Percentiles rank a stretch among this genome's conserved stretches.
Conservation (phyloP, 805 yeast species). For the Kodamaea kaohsiungensis region DNA sequence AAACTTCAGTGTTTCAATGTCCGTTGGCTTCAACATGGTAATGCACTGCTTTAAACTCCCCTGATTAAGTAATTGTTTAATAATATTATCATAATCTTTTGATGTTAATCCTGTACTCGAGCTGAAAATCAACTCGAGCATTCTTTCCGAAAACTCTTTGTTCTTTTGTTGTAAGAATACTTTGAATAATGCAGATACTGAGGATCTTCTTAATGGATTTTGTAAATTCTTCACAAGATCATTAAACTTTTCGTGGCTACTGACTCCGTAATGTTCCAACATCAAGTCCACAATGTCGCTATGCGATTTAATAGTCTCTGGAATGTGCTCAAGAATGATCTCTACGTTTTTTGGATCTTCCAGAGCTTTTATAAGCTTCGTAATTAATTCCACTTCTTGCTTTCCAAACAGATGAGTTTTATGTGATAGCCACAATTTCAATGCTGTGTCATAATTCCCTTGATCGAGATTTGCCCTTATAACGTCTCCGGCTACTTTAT, state of each 20-base stretch:
- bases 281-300: slow-evolving; percentile 16
- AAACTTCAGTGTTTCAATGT: slow-evolving; percentile 22
- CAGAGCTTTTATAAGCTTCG: slow-evolving; percentile 6
- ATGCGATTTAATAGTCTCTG: neutral
- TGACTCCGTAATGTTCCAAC: slow-evolving; percentile 21
- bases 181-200: slow-evolving; percentile 33
- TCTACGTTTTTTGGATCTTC: neutral
- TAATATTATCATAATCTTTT: slow-evolving; percentile 29
- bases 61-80: slow-evolving; percentile 26
- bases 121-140: slow-evolving; percentile 30
- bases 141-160: slow-evolving; percentile 29
- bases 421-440: slow-evolving; percentile 3
- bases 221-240: slow-evolving; percentile 20
- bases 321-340: neutral
- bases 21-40: slow-evolving; percentile 19
- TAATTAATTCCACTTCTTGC: neutral
- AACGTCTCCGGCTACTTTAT: slow-evolving; percentile 2
- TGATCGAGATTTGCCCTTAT: slow-evolving; percentile 9
- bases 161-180: slow-evolving; percentile 29
- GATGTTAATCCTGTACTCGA: slow-evolving; percentile 27
- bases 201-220: slow-evolving; percentile 35
- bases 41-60: slow-evolving; percentile 27
- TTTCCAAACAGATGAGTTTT: neutral
- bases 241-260: slow-evolving; percentile 16
- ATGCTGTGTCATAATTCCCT: slow-evolving; percentile 10